These are phyloP conservation scores for Huntiella bhutanensis DNA, from an alignment of 2,329 filamentous ascomycete genomes.

Conservation along the genomic window DNA sequence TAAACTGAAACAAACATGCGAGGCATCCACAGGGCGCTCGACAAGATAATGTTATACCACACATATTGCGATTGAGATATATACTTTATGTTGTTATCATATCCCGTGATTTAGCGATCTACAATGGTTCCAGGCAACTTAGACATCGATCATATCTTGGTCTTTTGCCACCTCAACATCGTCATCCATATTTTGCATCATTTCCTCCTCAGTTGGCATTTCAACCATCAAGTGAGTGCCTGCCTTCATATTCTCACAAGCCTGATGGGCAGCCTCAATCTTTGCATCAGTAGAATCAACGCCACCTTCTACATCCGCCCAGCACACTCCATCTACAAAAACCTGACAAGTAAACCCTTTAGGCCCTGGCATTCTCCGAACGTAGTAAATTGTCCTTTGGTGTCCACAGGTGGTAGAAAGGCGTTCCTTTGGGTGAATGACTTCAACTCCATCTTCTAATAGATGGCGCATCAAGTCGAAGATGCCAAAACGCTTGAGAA, in stretches of 20 bases:
- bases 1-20: too few relatives aligned
- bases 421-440: conserved; percentile 43
- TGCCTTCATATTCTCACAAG: not conserved
- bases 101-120: too few relatives aligned
- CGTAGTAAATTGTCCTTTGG: conserved; percentile 30
- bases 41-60: too few relatives aligned
- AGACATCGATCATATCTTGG: too few relatives aligned
- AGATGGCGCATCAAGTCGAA: conserved; percentile 42
- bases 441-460: conserved; percentile 37
- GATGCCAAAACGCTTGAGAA: conserved; percentile 48
- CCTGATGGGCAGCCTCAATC: conserved; percentile 29
- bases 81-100: too few relatives aligned
- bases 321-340: conserved; percentile 25
- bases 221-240: not conserved
- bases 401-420: not conserved
- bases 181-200: not conserved
- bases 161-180: not conserved
- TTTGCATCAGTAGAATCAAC: conserved; percentile 32
- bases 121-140: too few relatives aligned
- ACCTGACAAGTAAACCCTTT: conserved; percentile 37
- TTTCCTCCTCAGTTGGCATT: not conserved
- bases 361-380: conserved; percentile 33
- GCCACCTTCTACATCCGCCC: conserved; percentile 28
- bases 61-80: too few relatives aligned
- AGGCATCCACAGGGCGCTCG: too few relatives aligned